Base-by-base conservation (phyloP, 805 yeast genomes). In the Saturnispora diversa region DNA sequence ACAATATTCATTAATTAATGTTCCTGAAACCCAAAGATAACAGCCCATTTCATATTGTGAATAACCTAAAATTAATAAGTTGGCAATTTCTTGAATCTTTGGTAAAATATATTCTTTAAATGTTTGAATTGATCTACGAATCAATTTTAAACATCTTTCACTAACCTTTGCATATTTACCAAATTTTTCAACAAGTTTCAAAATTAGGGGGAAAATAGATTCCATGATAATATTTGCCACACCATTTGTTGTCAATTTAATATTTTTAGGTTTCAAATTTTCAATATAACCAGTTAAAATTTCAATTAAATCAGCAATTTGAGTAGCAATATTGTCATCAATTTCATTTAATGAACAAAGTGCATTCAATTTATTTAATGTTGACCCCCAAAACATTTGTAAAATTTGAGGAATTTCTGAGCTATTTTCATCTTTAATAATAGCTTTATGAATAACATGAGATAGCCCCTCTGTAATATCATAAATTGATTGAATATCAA, bases 381-480 rank as follows among this genome's bases (percentile, higher is more conserved):
- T 70, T 9, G 94, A 84, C 32, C 68, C 69, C 58, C 84, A 69
- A 53, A 88, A 84, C 65, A 77, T 69, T 40, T 69, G 67, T 3
- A 80, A 63, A 1, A 78, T 68, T 34, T 69, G 66, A 12, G 50
- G 49, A 19, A 64, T 64, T 30, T 38, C 45, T 6, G 75, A 70
- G 45, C 77, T 79, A 9, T 32, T 6, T 16, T 41, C 41, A 39
- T 44, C 35, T 27, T 41, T 35, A 10, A 44, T 33, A 25, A 41
- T 38, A 23, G 24, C 31, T 37, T 78, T 75, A 37, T 71, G 70
- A 37, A 92, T 69, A 31, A 92, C 82, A 48, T 86, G 84, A 5
- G 94, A 88, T 44, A 92, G 69, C 27, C 97, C 98, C 58, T 88
- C 94, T 13, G 88, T 77, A 36, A 88, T 72, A 55, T 88, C 94